Percentiles rank a stretch among this genome's conserved stretches.
These are phyloP conservation scores for Moniliella sp. DNA, from an alignment of 1,284 basidiomycete genomes.

Conservation along the genomic window DNA sequence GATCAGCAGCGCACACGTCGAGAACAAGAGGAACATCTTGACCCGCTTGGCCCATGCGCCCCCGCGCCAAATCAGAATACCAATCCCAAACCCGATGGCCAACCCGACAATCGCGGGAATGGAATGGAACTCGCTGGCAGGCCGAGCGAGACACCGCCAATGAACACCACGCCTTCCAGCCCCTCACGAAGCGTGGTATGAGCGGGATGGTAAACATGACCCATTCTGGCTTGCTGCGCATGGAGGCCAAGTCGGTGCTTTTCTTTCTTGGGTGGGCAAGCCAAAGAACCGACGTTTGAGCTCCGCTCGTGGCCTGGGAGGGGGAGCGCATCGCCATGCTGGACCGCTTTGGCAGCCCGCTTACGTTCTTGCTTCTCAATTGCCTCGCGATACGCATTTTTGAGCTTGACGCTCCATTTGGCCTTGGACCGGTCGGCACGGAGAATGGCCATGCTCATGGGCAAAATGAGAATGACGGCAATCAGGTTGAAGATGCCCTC, in stretches of 20 bases:
- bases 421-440: conserved; percentile 18
- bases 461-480: conserved; percentile 25
- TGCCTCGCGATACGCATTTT: conserved; percentile 10
- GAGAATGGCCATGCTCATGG: conserved; percentile 28
- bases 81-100: conserved; percentile 11
- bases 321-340: not conserved
- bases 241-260: not conserved
- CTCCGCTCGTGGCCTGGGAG: not conserved
- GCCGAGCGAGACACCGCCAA: conserved; percentile 28
- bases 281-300: not conserved
- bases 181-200: conserved; percentile 29
- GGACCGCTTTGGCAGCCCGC: not conserved
- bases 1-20: conserved; percentile 21
- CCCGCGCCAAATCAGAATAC: conserved; percentile 18
- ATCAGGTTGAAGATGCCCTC: conserved; percentile 29
- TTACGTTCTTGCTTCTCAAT: not conserved
- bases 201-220: conserved; percentile 27
- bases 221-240: not conserved
- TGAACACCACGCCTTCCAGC: conserved; percentile 27
- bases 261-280: not conserved
- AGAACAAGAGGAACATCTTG: conserved; percentile 13
- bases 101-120: conserved; percentile 25
- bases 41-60: conserved; percentile 7
- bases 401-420: conserved; percentile 26
- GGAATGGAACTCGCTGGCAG: conserved; percentile 25